Evolutionary conservation across 2,329 filamentous ascomycete species (phyloP).

Genomic region (Botrytis deweyae): DNA sequence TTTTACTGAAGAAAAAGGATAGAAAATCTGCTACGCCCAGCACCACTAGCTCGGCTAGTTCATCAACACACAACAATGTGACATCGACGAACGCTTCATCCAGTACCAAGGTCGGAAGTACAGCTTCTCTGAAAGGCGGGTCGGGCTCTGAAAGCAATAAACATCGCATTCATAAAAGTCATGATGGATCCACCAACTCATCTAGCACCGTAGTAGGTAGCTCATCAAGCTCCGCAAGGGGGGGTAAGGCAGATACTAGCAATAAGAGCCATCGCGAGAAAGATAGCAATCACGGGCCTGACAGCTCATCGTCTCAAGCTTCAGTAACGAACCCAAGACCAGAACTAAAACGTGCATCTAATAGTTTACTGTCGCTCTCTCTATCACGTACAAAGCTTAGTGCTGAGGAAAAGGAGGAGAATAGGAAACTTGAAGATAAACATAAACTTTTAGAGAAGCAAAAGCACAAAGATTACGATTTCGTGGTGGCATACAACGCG

Average conservation of each 20-base stretch:
- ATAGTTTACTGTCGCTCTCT: neutral
- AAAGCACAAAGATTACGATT: neutral
- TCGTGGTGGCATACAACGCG: accelerated
- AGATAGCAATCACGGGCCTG: neutral
- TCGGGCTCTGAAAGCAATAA: neutral
- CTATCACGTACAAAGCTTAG: neutral
- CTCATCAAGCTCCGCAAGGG: neutral
- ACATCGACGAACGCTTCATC: neutral
- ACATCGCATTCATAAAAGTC: neutral
- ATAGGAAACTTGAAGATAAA: neutral
- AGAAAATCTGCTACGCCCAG: neutral
- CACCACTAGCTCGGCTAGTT: neutral
- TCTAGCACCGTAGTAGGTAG: too few relatives aligned
- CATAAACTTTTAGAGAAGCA: accelerated
- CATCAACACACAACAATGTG: neutral
- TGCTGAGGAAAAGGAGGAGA: neutral
- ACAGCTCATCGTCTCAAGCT: neutral
- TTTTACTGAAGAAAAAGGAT: neutral
- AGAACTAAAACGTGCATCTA: neutral
- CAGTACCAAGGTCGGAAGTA: neutral
- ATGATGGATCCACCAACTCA: neutral
- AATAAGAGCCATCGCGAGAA: neutral
- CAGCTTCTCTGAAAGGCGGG: neutral
- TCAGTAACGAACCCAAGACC: neutral
- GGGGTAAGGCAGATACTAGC: neutral